These are phyloP conservation scores for Gloeopeniophorella convolvens DNA, from an alignment of 768 basidiomycete species.

Conservation along the genomic window DNA sequence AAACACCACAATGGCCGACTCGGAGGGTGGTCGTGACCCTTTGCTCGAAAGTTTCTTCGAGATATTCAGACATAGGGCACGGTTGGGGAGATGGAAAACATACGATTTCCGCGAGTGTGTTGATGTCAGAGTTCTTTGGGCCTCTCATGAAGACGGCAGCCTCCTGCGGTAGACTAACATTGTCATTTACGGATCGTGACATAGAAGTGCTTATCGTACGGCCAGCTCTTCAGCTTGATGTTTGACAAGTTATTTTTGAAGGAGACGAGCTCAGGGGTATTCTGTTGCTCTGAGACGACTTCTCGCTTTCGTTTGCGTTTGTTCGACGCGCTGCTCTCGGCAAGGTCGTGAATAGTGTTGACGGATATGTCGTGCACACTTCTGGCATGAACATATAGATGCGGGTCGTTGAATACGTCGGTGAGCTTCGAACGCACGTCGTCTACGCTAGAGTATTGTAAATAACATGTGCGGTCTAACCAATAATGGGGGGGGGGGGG, in stretches of 20 bases:
- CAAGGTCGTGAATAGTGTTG: conserved; percentile 30
- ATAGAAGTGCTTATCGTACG: conserved; percentile 35
- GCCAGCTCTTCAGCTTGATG: conserved; percentile 52
- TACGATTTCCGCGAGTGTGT: conserved; percentile 43
- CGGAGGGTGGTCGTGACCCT: conserved; percentile 17
- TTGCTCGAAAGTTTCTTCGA: conserved; percentile 6
- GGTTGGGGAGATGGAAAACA: conserved; percentile 6
- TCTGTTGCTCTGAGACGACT: conserved; percentile 31
- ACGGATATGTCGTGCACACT: conserved; percentile 47
- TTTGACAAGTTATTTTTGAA: conserved; percentile 48
- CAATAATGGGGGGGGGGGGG: neutral
- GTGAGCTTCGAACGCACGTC: conserved; percentile 42
- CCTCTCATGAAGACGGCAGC: conserved; percentile 58
- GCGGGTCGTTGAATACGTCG: conserved; percentile 48
- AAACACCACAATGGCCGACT: conserved; percentile 48
- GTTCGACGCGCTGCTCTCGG: conserved; percentile 25
- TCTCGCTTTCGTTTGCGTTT: conserved; percentile 35
- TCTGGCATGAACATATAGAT: conserved; percentile 48
- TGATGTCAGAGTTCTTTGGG: conserved; percentile 60
- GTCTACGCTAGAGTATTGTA: conserved; percentile 37
- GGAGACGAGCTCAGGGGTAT: conserved; percentile 39
- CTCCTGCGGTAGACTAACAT: conserved; percentile 41
- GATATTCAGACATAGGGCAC: conserved; percentile 10
- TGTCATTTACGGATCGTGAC: conserved; percentile 8
- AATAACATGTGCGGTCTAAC: conserved; percentile 1